Evolutionary conservation across 2,329 filamentous ascomycete species (phyloP).

Genomic region (Cladosporium sp.): DNA sequence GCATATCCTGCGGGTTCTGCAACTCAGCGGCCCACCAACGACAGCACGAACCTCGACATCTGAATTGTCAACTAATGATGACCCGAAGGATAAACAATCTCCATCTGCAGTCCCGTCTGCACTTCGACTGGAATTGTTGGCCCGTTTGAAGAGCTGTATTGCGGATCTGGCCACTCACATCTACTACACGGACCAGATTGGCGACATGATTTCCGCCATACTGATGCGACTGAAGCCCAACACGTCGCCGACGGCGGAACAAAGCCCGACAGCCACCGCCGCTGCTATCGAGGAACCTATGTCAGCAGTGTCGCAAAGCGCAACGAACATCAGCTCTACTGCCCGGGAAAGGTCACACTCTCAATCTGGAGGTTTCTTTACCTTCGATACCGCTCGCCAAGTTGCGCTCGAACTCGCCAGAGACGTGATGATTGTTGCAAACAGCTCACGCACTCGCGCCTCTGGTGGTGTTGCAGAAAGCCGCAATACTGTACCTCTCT

Average conservation of each 20-base stretch:
- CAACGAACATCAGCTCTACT: constrained; percentile 41
- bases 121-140: constrained; percentile 59
- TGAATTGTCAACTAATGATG: constrained; percentile 5
- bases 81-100: constrained; percentile 10
- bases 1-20: constrained; percentile 73
- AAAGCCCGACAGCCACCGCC: constrained; percentile 40
- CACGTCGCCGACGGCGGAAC: constrained; percentile 19
- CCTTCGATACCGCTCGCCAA: constrained; percentile 55
- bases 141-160: constrained; percentile 73
- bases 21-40: constrained; percentile 48
- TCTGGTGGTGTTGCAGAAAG: constrained; percentile 41
- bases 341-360: constrained; percentile 43
- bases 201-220: constrained; percentile 85
- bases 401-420: constrained; percentile 75
- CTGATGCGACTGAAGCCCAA: constrained; percentile 69
- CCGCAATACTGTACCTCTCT: constrained; percentile 62
- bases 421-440: constrained; percentile 75
- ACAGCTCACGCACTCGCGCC: constrained; percentile 35
- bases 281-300: constrained; percentile 49
- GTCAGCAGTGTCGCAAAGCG: constrained; percentile 44
- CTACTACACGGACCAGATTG: constrained; percentile 94
- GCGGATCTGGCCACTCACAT: constrained; percentile 90
- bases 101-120: constrained; percentile 38
- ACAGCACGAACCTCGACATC: constrained; percentile 26
- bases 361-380: constrained; percentile 54